A percentile compares a stretch with the other conserved stretches of the same genome.
Evolutionary conservation across 2,329 filamentous ascomycete species (phyloP).

Genomic region (Pestalotiopsis sp.): DNA sequence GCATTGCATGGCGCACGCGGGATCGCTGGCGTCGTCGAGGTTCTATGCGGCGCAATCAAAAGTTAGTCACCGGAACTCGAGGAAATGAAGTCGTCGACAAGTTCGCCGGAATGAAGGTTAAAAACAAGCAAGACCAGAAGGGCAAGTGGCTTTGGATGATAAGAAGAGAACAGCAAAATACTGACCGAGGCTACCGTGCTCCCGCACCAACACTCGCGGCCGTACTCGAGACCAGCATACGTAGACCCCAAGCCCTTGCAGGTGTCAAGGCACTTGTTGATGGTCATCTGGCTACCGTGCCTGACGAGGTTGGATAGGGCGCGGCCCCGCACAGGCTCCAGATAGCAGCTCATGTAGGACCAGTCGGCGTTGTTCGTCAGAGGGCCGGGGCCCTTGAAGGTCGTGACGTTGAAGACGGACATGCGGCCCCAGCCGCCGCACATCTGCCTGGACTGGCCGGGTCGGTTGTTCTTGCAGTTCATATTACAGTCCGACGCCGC

Average conservation of each 20-base stretch:
- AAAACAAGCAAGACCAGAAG: no score
- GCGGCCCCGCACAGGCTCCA: constrained; percentile 10
- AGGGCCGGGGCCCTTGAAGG: constrained; percentile 16
- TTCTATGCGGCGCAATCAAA: background rate
- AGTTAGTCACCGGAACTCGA: no score
- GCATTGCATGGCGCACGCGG: constrained; percentile 23
- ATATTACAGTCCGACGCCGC: constrained; percentile 6
- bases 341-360: constrained; percentile 16
- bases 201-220: constrained; percentile 38
- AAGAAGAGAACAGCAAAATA: background rate
- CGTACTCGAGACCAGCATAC: constrained; percentile 42
- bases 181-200: constrained; percentile 3
- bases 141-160: no score
- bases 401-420: constrained; percentile 20
- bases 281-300: constrained; percentile 33
- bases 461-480: constrained; percentile 14
- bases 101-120: no score
- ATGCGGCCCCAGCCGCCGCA: constrained; percentile 28
- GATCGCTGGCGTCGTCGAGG: constrained; percentile 21
- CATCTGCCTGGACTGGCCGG: constrained; percentile 19
- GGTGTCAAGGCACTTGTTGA: constrained; percentile 35
- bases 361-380: constrained; percentile 19
- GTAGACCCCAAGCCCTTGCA: constrained; percentile 33
- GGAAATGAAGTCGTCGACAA: no score
- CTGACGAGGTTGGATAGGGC: constrained; percentile 14